Percentiles rank a stretch among this genome's conserved stretches.
Evolutionary conservation across 305 asterid genomes (phyloP).

Genomic region (Solanum chacoense): DNA sequence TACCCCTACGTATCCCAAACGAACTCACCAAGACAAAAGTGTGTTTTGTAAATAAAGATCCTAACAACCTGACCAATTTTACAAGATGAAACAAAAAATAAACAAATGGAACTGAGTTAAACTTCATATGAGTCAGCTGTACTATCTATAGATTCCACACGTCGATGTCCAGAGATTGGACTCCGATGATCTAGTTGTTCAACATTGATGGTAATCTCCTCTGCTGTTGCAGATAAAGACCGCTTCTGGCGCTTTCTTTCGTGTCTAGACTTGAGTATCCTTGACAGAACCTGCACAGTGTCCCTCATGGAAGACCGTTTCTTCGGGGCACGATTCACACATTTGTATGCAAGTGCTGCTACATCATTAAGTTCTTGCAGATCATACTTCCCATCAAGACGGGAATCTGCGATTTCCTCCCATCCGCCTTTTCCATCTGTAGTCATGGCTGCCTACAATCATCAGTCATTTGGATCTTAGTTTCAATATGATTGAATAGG

Average conservation of each 20-base stretch:
- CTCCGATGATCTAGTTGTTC: slow-evolving; percentile 29
- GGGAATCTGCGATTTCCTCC: slow-evolving; percentile 89
- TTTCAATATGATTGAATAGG: not conserved
- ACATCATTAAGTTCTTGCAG: slow-evolving; percentile 58
- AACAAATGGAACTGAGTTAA: slow-evolving; percentile 12
- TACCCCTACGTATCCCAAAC: not conserved
- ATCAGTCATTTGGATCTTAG: not conserved
- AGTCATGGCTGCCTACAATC: slow-evolving; percentile 81
- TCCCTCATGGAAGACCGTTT: slow-evolving; percentile 84
- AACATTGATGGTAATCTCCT: slow-evolving; percentile 33
- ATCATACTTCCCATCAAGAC: slow-evolving; percentile 62
- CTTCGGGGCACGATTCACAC: slow-evolving; percentile 52
- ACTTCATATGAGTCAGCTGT: slow-evolving; percentile 51
- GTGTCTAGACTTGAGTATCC: slow-evolving; percentile 43
- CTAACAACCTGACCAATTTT: slow-evolving; percentile 9
- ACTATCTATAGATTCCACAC: slow-evolving; percentile 57
- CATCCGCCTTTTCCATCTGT: slow-evolving; percentile 80
- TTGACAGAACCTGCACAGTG: slow-evolving; percentile 65
- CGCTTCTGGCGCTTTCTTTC: slow-evolving; percentile 25
- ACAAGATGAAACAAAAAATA: slow-evolving; percentile 14
- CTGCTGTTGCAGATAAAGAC: slow-evolving; percentile 38
- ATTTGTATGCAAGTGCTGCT: slow-evolving; percentile 70
- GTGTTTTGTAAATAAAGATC: not conserved
- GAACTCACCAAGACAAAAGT: not conserved
- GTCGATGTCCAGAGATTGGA: slow-evolving; percentile 33